Evolutionary conservation across 257 asterid species (phyloP).

Genomic region (Przewalskia tangutica): DNA sequence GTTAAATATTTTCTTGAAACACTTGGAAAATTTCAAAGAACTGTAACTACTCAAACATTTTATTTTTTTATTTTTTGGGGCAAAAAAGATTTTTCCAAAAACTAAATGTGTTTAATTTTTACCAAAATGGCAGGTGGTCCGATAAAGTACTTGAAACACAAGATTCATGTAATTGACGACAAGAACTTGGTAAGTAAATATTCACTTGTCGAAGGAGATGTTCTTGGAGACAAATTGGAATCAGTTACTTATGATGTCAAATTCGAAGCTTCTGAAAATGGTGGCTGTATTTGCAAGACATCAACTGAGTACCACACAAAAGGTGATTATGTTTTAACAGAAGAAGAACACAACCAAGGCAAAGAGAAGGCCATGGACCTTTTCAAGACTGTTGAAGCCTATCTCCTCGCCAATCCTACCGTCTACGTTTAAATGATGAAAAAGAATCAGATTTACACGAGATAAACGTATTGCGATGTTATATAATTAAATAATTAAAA

Average conservation of each 20-base stretch:
- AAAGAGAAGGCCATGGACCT: conserved; percentile 12
- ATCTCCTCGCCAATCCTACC: conserved; percentile 19
- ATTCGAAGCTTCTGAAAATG: conserved; percentile 19
- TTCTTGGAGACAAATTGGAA: conserved; percentile 14
- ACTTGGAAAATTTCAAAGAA: too few relatives aligned
- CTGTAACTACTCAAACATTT: too few relatives aligned
- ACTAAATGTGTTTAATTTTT: too few relatives aligned
- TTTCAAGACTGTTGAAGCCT: conserved; percentile 25
- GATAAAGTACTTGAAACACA: conserved; percentile 24
- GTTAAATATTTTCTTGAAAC: too few relatives aligned
- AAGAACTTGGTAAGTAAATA: conserved; percentile 18
- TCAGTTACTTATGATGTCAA: conserved; percentile 17
- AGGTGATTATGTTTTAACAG: conserved; percentile 17
- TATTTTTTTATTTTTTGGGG: too few relatives aligned
- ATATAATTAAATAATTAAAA: neutral
- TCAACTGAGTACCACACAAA: conserved; percentile 19
- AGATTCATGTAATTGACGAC: conserved; percentile 18
- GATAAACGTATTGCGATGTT: neutral
- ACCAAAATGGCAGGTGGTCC: conserved; percentile 9
- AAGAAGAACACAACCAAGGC: conserved; percentile 27
- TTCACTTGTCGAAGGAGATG: conserved; percentile 30
- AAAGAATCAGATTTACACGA: neutral
- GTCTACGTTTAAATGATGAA: neutral
- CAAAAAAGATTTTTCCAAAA: too few relatives aligned
- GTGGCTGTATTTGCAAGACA: conserved; percentile 23